Conservation (phyloP, 331 rosid species). For the Malus hybrid region DNA sequence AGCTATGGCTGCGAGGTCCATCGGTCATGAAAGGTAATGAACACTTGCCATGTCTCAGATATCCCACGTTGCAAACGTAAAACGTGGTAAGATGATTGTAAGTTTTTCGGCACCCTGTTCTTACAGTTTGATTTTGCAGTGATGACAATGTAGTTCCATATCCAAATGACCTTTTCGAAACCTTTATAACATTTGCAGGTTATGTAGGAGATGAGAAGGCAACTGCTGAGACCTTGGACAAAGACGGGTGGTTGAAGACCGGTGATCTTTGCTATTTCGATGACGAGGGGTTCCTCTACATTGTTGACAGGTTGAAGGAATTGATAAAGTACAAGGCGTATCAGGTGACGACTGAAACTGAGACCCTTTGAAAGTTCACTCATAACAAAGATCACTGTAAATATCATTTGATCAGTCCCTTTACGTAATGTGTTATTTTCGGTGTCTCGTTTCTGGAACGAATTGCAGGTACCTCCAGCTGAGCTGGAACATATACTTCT, state of each 20-base stretch:
- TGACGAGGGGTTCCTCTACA: constrained; percentile 60
- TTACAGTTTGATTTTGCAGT: neutral
- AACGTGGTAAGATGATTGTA: no score
- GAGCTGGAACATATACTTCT: constrained; percentile 74
- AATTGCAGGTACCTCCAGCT: constrained; percentile 82
- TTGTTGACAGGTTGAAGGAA: constrained; percentile 82
- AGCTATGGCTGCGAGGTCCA: constrained; percentile 86
- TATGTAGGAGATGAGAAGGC: constrained; percentile 77
- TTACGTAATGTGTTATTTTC: neutral
- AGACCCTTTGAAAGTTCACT: neutral
- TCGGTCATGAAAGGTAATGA: constrained; percentile 59
- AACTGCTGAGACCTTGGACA: constrained; percentile 61
- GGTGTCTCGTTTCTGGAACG: constrained; percentile 5
- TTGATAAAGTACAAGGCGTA: constrained; percentile 87
- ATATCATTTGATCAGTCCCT: neutral
- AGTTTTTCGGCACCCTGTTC: no score
- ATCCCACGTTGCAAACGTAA: no score
- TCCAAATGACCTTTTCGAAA: neutral
- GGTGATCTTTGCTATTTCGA: constrained; percentile 93
- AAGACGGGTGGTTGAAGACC: constrained; percentile 90
- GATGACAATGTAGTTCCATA: neutral
- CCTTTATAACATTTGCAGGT: constrained; percentile 33
- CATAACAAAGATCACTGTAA: neutral
- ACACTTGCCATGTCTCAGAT: no score
- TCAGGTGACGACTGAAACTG: constrained; percentile 49